A percentile compares a stretch with the other conserved stretches of the same genome.
Conservation (phyloP, 768 basidiomycete species). For the Candolleomyces aberdarensis region DNA sequence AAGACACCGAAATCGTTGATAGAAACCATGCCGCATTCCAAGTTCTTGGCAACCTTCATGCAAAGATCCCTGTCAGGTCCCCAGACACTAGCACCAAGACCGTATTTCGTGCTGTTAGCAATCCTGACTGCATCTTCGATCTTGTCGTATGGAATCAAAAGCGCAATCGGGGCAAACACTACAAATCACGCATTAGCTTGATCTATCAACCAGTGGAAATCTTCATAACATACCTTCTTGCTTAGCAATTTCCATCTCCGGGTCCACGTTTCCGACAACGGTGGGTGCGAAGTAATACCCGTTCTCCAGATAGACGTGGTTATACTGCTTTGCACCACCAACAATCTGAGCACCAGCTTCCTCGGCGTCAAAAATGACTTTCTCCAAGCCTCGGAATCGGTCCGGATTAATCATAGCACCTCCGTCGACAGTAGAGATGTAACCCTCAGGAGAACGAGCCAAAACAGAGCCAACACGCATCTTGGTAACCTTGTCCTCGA, state of each 20-base stretch:
- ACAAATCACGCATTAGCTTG: not conserved
- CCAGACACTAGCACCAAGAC: constrained; percentile 92
- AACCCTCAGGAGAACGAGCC: constrained; percentile 62
- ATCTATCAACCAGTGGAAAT: constrained; percentile 3
- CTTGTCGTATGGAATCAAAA: constrained; percentile 80
- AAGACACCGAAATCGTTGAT: constrained; percentile 93
- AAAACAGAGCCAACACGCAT: constrained; percentile 81
- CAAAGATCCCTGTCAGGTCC: constrained; percentile 81
- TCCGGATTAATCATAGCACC: constrained; percentile 83
- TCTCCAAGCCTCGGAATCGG: constrained; percentile 67
- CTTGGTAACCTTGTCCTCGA: constrained; percentile 60
- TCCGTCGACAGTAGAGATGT: constrained; percentile 72
- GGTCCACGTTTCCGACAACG: constrained; percentile 74
- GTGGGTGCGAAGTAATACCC: constrained; percentile 88
- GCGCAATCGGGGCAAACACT: constrained; percentile 94
- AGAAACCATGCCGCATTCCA: constrained; percentile 97
- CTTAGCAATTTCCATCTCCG: constrained; percentile 72
- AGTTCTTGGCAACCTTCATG: constrained; percentile 69
- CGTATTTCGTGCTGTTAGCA: constrained; percentile 86
- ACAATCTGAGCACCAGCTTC: constrained; percentile 60
- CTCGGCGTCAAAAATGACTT: constrained; percentile 65
- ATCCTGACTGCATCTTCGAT: constrained; percentile 84
- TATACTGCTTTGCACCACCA: constrained; percentile 60
- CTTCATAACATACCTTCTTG: constrained; percentile 60
- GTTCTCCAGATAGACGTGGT: constrained; percentile 63